Percentiles rank a stretch among this genome's conserved stretches.
These are phyloP conservation scores for Trichoderma atrobrunneum DNA, from an alignment of 2,329 filamentous ascomycete genomes.

Conservation along the genomic window DNA sequence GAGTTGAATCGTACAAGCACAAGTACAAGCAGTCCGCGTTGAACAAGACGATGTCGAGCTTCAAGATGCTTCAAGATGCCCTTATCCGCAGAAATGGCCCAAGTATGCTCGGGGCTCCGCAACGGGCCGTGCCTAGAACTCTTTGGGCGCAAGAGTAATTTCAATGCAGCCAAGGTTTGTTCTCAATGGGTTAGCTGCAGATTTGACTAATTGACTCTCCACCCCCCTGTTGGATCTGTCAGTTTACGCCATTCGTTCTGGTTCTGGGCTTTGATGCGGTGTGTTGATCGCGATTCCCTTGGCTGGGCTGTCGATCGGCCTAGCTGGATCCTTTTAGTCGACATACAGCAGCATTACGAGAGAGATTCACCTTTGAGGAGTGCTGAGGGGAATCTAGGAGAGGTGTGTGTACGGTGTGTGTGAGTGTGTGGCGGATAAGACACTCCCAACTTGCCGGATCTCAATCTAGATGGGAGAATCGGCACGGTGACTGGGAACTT, in stretches of 20 bases:
- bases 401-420: neutral
- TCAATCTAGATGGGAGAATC: neutral
- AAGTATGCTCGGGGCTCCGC: conserved; percentile 5
- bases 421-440: neutral
- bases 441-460: neutral
- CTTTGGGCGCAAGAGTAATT: conserved; percentile 16
- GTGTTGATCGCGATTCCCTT: conserved; percentile 2
- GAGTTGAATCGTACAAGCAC: neutral
- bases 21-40: neutral
- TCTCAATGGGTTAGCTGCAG: neutral
- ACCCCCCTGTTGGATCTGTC: conserved; percentile 4
- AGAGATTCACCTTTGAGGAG: neutral
- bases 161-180: neutral
- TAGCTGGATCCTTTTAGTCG: neutral
- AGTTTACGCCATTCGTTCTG: neutral
- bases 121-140: conserved; percentile 21
- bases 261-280: neutral
- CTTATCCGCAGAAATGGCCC: neutral
- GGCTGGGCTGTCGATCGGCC: neutral
- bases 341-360: neutral
- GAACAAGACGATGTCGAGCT: neutral
- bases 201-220: neutral
- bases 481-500: neutral
- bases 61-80: neutral
- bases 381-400: neutral